These are phyloP conservation scores for Colletotrichum theobromicola DNA, from an alignment of 2,329 filamentous ascomycete species.

Conservation along the genomic window DNA sequence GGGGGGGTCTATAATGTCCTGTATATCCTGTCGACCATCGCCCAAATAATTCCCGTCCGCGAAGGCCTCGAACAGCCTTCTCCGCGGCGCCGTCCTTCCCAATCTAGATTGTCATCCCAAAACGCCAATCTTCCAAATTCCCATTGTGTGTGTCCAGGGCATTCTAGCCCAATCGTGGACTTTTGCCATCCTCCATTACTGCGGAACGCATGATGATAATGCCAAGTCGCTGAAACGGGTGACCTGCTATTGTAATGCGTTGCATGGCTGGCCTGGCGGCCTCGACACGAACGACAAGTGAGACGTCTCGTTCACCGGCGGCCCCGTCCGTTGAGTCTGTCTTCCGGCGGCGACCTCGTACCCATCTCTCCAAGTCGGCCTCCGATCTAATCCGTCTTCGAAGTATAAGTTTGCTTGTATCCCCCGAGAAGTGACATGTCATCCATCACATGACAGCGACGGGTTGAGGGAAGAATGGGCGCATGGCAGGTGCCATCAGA, in stretches of 20 bases:
- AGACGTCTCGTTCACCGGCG: neutral
- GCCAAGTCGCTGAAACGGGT: neutral
- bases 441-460: slow-evolving; percentile 8
- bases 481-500: neutral
- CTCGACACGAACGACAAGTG: neutral
- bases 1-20: neutral
- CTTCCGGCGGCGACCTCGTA: neutral
- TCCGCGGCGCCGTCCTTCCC: neutral
- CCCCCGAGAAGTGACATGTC: neutral
- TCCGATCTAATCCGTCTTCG: neutral
- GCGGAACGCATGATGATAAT: neutral
- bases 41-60: neutral
- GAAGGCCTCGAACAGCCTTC: neutral
- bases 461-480: neutral
- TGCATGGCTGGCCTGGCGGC: neutral
- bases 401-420: neutral
- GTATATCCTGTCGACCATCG: neutral
- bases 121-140: neutral
- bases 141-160: neutral
- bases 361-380: neutral
- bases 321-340: neutral
- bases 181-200: neutral
- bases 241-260: neutral
- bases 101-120: neutral
- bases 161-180: neutral